phyloP scores from a whole-genome alignment of 768 basidiomycete species.

The Glaciozyma antarctica region DNA sequence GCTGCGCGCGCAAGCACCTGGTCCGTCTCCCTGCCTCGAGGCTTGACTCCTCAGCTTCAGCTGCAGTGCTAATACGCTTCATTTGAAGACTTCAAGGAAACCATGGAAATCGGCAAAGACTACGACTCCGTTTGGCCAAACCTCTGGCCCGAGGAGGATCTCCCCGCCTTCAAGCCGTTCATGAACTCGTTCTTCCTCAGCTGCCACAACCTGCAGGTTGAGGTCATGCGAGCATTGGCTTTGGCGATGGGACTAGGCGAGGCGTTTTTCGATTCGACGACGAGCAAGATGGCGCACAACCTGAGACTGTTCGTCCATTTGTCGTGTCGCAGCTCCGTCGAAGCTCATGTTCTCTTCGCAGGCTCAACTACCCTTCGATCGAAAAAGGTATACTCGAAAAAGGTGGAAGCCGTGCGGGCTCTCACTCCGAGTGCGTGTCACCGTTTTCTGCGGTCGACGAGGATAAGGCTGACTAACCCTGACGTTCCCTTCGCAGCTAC shows the following conservation, averaged over 20 bases:
- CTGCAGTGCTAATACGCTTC: too few relatives aligned
- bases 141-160: slow-evolving; percentile 63
- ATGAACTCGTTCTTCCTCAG: slow-evolving; percentile 70
- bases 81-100: slow-evolving; percentile 44
- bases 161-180: slow-evolving; percentile 58
- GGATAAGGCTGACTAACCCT: background rate
- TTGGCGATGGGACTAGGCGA: slow-evolving; percentile 66
- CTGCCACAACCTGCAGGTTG: slow-evolving; percentile 20
- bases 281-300: slow-evolving; percentile 70
- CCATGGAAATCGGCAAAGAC: slow-evolving; percentile 86
- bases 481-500: background rate
- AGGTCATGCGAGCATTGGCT: slow-evolving; percentile 73
- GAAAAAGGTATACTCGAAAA: slow-evolving; percentile 50
- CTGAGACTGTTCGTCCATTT: slow-evolving; percentile 47
- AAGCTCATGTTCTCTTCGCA: background rate
- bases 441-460: background rate
- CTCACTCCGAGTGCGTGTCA: slow-evolving; percentile 52
- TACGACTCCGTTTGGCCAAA: slow-evolving; percentile 48
- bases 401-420: slow-evolving; percentile 69
- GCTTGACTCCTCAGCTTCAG: slow-evolving; percentile 40
- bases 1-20: slow-evolving; percentile 65
- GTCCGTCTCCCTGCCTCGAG: slow-evolving; percentile 42
- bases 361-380: slow-evolving; percentile 68
- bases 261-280: slow-evolving; percentile 62
- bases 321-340: too few relatives aligned